Percentiles rank a stretch among this genome's conserved stretches.
Conservation (phyloP, 2,329 filamentous ascomycete genomes). For the Drechslera avenae region DNA sequence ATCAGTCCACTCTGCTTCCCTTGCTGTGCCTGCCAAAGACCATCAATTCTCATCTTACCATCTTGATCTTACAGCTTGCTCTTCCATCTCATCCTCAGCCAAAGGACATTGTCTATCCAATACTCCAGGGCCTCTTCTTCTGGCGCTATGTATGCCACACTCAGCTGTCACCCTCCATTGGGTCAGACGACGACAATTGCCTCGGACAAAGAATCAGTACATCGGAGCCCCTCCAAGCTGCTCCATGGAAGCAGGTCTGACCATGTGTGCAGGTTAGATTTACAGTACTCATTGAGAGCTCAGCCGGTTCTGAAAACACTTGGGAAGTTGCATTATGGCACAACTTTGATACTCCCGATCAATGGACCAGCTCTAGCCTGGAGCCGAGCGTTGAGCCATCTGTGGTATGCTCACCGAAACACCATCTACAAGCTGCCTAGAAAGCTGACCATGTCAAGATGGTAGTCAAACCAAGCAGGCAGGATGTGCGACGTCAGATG, state of each 20-base stretch:
- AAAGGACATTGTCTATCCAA: neutral
- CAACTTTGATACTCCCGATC: constrained; percentile 61
- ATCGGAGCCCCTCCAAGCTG: constrained; percentile 14
- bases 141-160: constrained; percentile 56
- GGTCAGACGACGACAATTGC: constrained; percentile 72
- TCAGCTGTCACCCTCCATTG: constrained; percentile 72
- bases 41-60: neutral
- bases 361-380: constrained; percentile 65
- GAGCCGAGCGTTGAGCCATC: constrained; percentile 45
- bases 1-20: constrained; percentile 3
- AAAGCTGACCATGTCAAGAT: constrained; percentile 28
- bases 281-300: constrained; percentile 72
- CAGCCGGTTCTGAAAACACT: constrained; percentile 57
- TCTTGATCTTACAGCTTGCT: constrained; percentile 2
- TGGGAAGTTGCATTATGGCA: constrained; percentile 83
- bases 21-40: constrained; percentile 2
- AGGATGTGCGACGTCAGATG: constrained; percentile 51
- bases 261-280: constrained; percentile 58
- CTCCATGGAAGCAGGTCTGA: constrained; percentile 15
- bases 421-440: neutral
- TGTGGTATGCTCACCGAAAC: constrained; percentile 24
- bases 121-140: neutral
- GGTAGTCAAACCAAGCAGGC: constrained; percentile 20
- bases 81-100: neutral
- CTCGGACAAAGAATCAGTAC: constrained; percentile 47